Evolutionary conservation across 2,329 filamentous ascomycete species (phyloP), one percentile per base, ranked within the genome.

Genomic region (Ophiostoma triangulosporum): DNA sequence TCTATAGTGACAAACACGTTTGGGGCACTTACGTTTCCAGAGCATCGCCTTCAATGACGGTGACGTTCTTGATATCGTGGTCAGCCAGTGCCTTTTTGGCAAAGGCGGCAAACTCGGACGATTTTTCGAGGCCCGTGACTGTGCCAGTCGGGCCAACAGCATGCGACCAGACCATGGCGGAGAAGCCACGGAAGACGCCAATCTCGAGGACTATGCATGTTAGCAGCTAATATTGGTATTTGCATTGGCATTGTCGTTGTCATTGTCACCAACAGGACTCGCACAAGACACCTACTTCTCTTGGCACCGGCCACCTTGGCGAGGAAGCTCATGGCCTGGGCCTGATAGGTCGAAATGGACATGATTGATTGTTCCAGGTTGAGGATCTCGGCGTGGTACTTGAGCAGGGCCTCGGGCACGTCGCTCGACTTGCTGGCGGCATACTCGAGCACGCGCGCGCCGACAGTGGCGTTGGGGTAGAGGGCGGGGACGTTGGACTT

Each of bases 171-270:
- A 71, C 65, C 60, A 75, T 65, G 59, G 66, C 64, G n/a, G 72
- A 75, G 62, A 73, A 74, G 38, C 73, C 72, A 22, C 72, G 64
- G 55, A 71, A 75, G 53, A 74, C 70, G 38, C 73, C 73, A 33
- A 75, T 66, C 56, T 75, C 73, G 50, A 75, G 68, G 15, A 75
- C 71, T 74, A 17, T 8, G n/a, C n/a, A 31, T 22, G 6, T 46
- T 17, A 32, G 35, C 8, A 32, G 5, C 14, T 11, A 20, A 1
- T 31, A 31, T 31, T n/a, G n/a, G n/a, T 31, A 31, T 31, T 31
- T 31, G 29, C 29, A 31, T 31, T 31, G 29, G n/a, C n/a, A n/a
- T n/a, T n/a, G n/a, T n/a, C n/a, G n/a, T n/a, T n/a, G n/a, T n/a
- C n/a, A n/a, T n/a, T n/a, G 29, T 31, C 29, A 31, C 6, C 11